Conservation (phyloP, 2,329 filamentous ascomycete species). For the Epichloe elymi region DNA sequence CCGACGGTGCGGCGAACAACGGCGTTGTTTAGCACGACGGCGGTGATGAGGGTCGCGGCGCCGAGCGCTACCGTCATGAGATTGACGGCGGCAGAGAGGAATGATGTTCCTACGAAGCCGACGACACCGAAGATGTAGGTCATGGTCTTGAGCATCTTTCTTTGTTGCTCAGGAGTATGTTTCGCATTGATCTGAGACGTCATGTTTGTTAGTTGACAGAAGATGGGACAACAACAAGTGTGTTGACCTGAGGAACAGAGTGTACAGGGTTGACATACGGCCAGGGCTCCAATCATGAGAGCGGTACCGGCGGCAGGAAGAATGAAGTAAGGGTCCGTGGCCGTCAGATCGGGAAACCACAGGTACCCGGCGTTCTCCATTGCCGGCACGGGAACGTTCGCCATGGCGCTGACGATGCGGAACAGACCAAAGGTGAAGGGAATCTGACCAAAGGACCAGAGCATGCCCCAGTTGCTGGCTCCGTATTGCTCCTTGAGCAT, state of each 20-base stretch:
- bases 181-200: conserved; percentile 21
- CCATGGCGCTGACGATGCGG: conserved; percentile 62
- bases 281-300: conserved; percentile 44
- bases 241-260: neutral
- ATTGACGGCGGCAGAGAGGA: conserved; percentile 35
- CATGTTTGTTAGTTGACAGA: neutral
- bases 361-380: conserved; percentile 55
- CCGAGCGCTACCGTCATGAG: conserved; percentile 32
- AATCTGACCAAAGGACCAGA: conserved; percentile 31
- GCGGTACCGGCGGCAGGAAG: conserved; percentile 51
- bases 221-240: neutral
- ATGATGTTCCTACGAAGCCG: conserved; percentile 31
- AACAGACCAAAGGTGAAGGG: conserved; percentile 74
- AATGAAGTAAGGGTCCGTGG: conserved; percentile 63
- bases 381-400: conserved; percentile 64
- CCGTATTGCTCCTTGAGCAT: conserved; percentile 24
- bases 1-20: conserved; percentile 24
- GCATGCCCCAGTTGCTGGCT: conserved; percentile 19
- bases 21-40: conserved; percentile 24
- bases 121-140: conserved; percentile 29
- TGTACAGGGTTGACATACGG: conserved; percentile 21
- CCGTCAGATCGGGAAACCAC: conserved; percentile 71
- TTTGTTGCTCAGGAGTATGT: conserved; percentile 19
- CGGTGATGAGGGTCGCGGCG: conserved; percentile 23
- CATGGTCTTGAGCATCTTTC: conserved; percentile 28